phyloP scores from a whole-genome alignment of 331 rosid genomes.

The Erythrophleum ivorense region DNA sequence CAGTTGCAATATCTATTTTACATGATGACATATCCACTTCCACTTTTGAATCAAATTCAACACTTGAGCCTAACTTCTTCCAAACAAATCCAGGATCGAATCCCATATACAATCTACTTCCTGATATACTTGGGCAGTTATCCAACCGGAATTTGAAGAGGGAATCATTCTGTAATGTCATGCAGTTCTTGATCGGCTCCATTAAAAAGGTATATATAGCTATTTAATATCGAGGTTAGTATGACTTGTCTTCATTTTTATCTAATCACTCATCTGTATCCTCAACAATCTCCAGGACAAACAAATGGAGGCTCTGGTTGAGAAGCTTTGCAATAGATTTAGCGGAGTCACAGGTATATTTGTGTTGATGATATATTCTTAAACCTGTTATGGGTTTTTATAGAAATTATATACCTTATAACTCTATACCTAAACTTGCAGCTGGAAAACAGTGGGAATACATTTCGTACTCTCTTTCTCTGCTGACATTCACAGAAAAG shows the following conservation, averaged over 20 bases:
- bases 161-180: conserved; percentile 82
- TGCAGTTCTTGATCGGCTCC: conserved; percentile 91
- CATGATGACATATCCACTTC: too few relatives aligned
- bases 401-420: too few relatives aligned
- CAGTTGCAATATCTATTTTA: background rate
- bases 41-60: too few relatives aligned
- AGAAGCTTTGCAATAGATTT: conserved; percentile 90
- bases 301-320: conserved; percentile 94
- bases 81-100: conserved; percentile 67
- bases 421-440: too few relatives aligned
- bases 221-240: conserved; percentile 19
- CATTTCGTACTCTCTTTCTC: conserved; percentile 90
- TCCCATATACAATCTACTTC: conserved; percentile 89
- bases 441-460: conserved; percentile 80
- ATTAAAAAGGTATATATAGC: conserved; percentile 80
- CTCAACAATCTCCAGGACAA: conserved; percentile 82
- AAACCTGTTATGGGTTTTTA: conserved; percentile 20
- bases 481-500: conserved; percentile 86
- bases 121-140: conserved; percentile 86
- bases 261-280: too few relatives aligned
- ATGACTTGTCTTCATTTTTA: conserved; percentile 39
- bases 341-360: conserved; percentile 76
- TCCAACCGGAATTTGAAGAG: conserved; percentile 68
- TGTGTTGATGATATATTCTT: background rate
- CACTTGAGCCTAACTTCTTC: too few relatives aligned